Conservation (phyloP, 78 protist genomes). For the Dictyostelium brefeldianum region DNA sequence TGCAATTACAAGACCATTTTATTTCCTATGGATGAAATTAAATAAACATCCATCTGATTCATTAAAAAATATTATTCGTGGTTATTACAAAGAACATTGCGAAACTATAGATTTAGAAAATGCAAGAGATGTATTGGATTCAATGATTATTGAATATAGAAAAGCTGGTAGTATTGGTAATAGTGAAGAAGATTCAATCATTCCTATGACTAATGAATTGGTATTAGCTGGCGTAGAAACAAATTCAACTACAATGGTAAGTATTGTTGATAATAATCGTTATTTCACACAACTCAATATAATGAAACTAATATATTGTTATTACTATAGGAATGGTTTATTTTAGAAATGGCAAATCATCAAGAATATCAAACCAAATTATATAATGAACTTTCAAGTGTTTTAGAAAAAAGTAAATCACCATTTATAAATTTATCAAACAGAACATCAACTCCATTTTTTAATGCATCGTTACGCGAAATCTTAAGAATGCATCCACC, state of each 20-base stretch:
- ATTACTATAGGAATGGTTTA: conserved; percentile 16
- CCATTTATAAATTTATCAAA: not conserved
- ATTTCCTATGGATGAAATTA: not conserved
- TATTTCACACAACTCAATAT: too few relatives aligned
- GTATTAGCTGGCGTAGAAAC: conserved; percentile 8
- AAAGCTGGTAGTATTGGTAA: conserved; percentile 3
- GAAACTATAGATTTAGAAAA: conserved; percentile 6
- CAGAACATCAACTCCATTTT: conserved; percentile 8
- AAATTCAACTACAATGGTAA: not conserved
- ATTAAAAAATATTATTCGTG: not conserved
- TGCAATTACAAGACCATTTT: not conserved
- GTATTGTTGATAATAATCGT: too few relatives aligned
- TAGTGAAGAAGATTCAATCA: not conserved
- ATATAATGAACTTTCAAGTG: not conserved
- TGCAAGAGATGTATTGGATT: conserved; percentile 27
- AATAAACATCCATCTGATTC: not conserved
- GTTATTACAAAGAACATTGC: not conserved
- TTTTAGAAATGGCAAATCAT: not conserved
- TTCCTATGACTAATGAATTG: not conserved
- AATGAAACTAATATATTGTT: too few relatives aligned
- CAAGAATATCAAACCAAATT: conserved; percentile 3
- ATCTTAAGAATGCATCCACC: not conserved
- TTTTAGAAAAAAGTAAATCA: not conserved
- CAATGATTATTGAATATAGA: not conserved
- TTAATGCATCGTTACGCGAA: conserved; percentile 32